phyloP scores from a whole-genome alignment of 2,329 filamentous ascomycete species.

The Arthroderma sp. region DNA sequence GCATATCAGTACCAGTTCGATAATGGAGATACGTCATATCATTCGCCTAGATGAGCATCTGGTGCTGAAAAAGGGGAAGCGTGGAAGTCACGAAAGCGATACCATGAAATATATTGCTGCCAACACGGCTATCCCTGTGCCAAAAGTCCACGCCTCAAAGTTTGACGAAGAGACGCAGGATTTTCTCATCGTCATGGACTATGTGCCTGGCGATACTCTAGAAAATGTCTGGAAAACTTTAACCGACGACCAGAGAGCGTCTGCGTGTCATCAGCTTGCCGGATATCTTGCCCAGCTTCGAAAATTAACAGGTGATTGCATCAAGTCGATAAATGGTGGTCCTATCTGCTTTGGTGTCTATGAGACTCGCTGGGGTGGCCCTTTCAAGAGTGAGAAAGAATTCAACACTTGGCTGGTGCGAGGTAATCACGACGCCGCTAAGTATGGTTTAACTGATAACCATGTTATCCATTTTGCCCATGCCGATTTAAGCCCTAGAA shows the following conservation, averaged over 20 bases:
- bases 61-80: background rate
- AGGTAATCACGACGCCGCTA: background rate
- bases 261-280: slow-evolving; percentile 4
- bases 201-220: slow-evolving; percentile 4
- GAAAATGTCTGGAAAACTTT: slow-evolving; percentile 6
- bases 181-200: background rate
- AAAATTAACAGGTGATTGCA: slow-evolving; percentile 1
- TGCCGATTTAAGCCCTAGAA: slow-evolving; percentile 10
- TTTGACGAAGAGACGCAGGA: background rate
- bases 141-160: slow-evolving; percentile 1
- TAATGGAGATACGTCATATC: too few species aligned
- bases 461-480: slow-evolving; percentile 9
- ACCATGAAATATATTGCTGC: slow-evolving; percentile 2
- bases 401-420: slow-evolving; percentile 3
- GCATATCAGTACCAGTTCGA: too few species aligned
- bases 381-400: slow-evolving; percentile 7
- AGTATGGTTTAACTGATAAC: background rate
- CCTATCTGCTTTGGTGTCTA: background rate
- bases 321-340: slow-evolving; percentile 2
- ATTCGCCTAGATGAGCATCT: slow-evolving; percentile 4
- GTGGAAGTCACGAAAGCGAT: background rate
- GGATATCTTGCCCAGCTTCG: slow-evolving; percentile 7
- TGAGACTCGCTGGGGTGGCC: background rate
- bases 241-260: slow-evolving; percentile 1
- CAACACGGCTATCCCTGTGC: slow-evolving; percentile 2